These are phyloP conservation scores for Daucus carota DNA, from an alignment of 129 eudicot species.

Conservation along the genomic window DH1_v3.0 NC_030386.2:32937501-32938000, in stretches of 20 bases:
- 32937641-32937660: background rate
- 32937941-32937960: background rate
- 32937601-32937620: background rate
- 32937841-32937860: conserved; percentile 42
- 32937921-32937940: conserved; percentile 34
- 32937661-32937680: background rate
- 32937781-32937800: conserved; percentile 46
- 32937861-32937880: conserved; percentile 49
- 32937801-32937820: conserved; percentile 56
- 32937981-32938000: background rate
- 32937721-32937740: background rate
- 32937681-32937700: background rate
- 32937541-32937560: background rate
- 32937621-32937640: background rate
- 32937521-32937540: background rate
- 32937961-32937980: conserved; percentile 4
- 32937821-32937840: conserved; percentile 52
- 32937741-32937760: conserved; percentile 2
- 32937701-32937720: background rate
- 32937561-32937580: background rate
- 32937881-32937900: conserved; percentile 49
- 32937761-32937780: background rate
- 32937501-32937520: background rate
- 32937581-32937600: background rate
- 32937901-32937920: conserved; percentile 55